A percentile compares a stretch with the other conserved stretches of the same genome.
phyloP scores from a whole-genome alignment of 192 early-diverging fungal species.

The Thamnidium elegans region DNA sequence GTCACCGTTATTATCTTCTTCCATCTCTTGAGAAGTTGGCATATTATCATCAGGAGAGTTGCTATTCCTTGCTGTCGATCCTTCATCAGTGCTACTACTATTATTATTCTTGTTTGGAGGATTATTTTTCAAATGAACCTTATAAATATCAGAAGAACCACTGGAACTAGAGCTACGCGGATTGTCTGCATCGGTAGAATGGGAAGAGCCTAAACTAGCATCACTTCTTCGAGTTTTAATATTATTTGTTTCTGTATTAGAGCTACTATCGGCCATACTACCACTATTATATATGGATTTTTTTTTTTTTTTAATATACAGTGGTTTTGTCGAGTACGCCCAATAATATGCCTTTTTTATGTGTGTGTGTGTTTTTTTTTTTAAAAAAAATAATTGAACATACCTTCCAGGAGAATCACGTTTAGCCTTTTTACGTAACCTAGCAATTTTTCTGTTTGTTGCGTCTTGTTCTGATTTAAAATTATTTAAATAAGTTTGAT shows the following conservation, averaged over 20 bases:
- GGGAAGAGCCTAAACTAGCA: background rate
- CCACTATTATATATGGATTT: background rate
- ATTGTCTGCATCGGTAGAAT: no score
- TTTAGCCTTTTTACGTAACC: constrained; percentile 20
- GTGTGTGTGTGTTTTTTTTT: background rate
- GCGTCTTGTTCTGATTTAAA: constrained; percentile 35
- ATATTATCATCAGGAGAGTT: no score
- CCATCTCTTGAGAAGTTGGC: no score
- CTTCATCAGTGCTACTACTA: no score
- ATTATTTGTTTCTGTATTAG: background rate
- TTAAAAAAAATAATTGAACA: background rate
- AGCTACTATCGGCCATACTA: background rate
- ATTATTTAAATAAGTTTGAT: constrained; percentile 36
- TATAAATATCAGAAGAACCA: constrained; percentile 6
- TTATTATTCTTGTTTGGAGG: no score
- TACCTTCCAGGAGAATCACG: constrained; percentile 17
- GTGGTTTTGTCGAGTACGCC: background rate
- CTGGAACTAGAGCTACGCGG: constrained; percentile 1
- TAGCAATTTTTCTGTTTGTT: constrained; percentile 16
- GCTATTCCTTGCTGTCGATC: no score
- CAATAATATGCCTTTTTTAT: background rate
- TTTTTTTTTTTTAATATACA: background rate
- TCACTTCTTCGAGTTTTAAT: background rate
- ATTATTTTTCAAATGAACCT: background rate
- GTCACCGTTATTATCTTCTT: background rate